A percentile compares a stretch with the other conserved stretches of the same genome.
These are phyloP conservation scores for Saccharum spontaneum DNA, from an alignment of 176 grass and related monocot genomes.

Conservation along the genomic window DNA sequence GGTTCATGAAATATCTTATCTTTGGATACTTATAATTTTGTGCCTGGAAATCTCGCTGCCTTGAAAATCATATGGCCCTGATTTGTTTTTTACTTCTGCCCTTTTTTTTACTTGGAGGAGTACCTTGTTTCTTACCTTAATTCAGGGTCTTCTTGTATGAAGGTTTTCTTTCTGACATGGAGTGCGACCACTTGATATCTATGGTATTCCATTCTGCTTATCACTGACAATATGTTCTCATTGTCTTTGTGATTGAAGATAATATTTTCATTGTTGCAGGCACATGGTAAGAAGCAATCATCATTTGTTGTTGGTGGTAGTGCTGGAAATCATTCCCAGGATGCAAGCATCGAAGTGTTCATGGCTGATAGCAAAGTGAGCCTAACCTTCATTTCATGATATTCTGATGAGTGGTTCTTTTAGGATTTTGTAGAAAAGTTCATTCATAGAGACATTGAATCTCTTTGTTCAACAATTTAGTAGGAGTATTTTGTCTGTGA, in stretches of 20 bases:
- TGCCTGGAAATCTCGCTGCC: neutral
- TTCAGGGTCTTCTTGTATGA: conserved; percentile 94
- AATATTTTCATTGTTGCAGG: conserved; percentile 50
- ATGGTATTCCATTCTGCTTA: conserved; percentile 58
- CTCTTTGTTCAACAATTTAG: neutral
- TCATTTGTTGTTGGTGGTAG: conserved; percentile 38
- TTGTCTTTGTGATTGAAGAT: conserved; percentile 2
- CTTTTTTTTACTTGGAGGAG: conserved; percentile 42
- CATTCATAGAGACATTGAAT: neutral
- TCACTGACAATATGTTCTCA: conserved; percentile 17
- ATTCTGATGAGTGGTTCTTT: conserved; percentile 11
- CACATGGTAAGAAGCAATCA: conserved; percentile 43
- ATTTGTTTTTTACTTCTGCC: neutral
- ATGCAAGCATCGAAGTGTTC: conserved; percentile 27
- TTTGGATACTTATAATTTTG: neutral
- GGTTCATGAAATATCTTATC: neutral
- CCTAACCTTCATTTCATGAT: conserved; percentile 17
- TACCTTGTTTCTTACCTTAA: conserved; percentile 57
- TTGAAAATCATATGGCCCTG: neutral
- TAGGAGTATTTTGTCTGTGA: neutral
- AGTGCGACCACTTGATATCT: conserved; percentile 72
- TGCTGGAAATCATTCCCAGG: conserved; percentile 39
- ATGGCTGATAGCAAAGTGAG: conserved; percentile 54
- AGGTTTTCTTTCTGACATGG: conserved; percentile 81
- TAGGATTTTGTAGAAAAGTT: neutral